Base-by-base conservation (phyloP, 495 filamentous ascomycete species). In the Pyrenula aspistea region DNA sequence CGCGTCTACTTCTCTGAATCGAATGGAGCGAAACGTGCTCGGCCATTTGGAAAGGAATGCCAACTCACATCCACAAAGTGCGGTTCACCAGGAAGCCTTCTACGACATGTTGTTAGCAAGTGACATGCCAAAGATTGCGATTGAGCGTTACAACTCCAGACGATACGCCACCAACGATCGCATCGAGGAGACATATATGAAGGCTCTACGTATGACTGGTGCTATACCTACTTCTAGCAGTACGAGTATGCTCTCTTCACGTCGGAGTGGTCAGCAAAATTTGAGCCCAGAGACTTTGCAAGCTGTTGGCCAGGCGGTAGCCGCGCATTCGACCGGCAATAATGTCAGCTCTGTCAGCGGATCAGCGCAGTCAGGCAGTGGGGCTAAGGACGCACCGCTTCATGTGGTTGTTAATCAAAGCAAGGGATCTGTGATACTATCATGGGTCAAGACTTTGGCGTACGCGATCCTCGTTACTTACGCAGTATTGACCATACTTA, bases 341-440 rank as follows among this genome's bases (percentile, higher is more conserved):
- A 85, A 85, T 64, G 63, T 87, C 56, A 77, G 78, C 3, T 69
- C 80, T 66, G 76, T 72, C 47, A 71, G 70, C 56, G 68, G 67
- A 56, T 70, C 64, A 63, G 71, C 60, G 55, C 73, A 66, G 61
- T 65, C 62, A 36, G 82, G 84, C 23, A 79, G 77, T 42, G 89
- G 89, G 50, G 83, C 75, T 2, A 92, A 91, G 70, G 82, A 83
- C 36, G 79, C 83, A 49, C 93, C 91, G 12, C 75, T 97, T 36
- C 88, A 97, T 65, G 93, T 98, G 20, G 89, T 97, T 20, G 89
- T 97, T n/a, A 91, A 96, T 59, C 91, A 98, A 64, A 87, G 88
- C 15, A 73, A 87, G 36, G 83, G 88, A 54, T 83, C 81, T 59
- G 76, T 75, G 3, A 74, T 95, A 53, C 94, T 96, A 68, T 87